Evolutionary conservation across 2,329 filamentous ascomycete genomes (phyloP).

Genomic region (Drechslerella stenobrocha): DNA sequence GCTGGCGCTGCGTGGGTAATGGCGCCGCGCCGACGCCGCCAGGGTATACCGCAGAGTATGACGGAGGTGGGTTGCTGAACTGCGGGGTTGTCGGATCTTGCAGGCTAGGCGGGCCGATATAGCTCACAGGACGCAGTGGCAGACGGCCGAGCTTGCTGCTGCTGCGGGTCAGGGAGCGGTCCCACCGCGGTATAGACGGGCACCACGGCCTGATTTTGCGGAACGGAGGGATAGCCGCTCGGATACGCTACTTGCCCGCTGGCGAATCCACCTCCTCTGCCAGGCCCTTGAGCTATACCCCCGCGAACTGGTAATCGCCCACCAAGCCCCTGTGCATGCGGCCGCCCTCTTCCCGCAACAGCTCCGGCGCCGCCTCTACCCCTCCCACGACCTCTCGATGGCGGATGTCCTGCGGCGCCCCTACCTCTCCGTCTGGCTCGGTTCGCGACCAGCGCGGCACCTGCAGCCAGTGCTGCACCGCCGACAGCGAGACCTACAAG

Average conservation of each 20-base stretch:
- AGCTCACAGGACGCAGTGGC: not conserved
- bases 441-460: slow-evolving; percentile 24
- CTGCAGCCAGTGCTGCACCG: slow-evolving; percentile 29
- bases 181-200: not conserved
- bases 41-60: slow-evolving; percentile 25
- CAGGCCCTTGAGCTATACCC: slow-evolving; percentile 7
- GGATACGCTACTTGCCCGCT: not conserved
- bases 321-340: slow-evolving; percentile 19
- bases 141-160: not conserved
- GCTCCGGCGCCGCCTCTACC: not conserved
- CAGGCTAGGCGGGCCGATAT: not conserved
- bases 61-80: slow-evolving; percentile 11
- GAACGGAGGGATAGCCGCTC: not conserved
- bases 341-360: slow-evolving; percentile 14
- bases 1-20: slow-evolving; percentile 13
- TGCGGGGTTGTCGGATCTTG: not conserved
- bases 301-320: slow-evolving; percentile 13
- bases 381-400: slow-evolving; percentile 13
- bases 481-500: slow-evolving; percentile 22
- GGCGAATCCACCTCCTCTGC: slow-evolving; percentile 19
- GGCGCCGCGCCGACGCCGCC: slow-evolving; percentile 3
- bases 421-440: slow-evolving; percentile 18
- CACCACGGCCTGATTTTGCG: not conserved
- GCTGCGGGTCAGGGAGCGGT: not conserved
- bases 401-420: slow-evolving; percentile 1